Percentiles rank a stretch among this genome's conserved stretches.
These are phyloP conservation scores for Gossypium aridum DNA, from an alignment of 441 rosid species.

Conservation along the genomic window DNA sequence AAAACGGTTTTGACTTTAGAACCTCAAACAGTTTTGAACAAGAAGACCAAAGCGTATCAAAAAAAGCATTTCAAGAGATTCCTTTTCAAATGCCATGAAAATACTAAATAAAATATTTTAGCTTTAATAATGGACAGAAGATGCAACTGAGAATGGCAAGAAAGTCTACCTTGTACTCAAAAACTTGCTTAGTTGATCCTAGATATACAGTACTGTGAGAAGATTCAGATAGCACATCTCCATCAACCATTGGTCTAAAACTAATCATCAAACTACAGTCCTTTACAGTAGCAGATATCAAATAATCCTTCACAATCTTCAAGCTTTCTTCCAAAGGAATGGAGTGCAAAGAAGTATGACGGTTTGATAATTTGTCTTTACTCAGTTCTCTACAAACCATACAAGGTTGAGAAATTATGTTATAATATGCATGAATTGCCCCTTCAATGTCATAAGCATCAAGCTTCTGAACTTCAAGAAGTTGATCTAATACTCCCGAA, in stretches of 20 bases:
- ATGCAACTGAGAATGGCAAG: conserved; percentile 6
- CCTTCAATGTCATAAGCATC: conserved; percentile 77
- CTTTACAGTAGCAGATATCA: conserved; percentile 80
- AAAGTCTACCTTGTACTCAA: conserved; percentile 65
- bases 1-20: neutral
- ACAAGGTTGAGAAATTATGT: conserved; percentile 64
- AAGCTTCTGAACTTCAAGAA: conserved; percentile 75
- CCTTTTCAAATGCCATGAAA: neutral
- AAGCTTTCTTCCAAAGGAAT: conserved; percentile 61
- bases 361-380: conserved; percentile 19
- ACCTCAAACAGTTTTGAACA: neutral
- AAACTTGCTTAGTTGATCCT: conserved; percentile 55
- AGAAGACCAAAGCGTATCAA: neutral
- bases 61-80: neutral
- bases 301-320: conserved; percentile 66
- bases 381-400: conserved; percentile 40
- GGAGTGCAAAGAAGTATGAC: conserved; percentile 44
- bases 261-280: conserved; percentile 88
- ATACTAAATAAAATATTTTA: neutral
- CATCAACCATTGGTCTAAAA: conserved; percentile 40
- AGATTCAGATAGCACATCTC: conserved; percentile 23
- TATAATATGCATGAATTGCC: conserved; percentile 83
- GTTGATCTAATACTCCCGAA: conserved; percentile 61
- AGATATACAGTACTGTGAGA: conserved; percentile 31
- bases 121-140: neutral